These are phyloP conservation scores for Teunomyces barrocoloradensis DNA, from an alignment of 805 yeast genomes.

Conservation along the genomic window DNA sequence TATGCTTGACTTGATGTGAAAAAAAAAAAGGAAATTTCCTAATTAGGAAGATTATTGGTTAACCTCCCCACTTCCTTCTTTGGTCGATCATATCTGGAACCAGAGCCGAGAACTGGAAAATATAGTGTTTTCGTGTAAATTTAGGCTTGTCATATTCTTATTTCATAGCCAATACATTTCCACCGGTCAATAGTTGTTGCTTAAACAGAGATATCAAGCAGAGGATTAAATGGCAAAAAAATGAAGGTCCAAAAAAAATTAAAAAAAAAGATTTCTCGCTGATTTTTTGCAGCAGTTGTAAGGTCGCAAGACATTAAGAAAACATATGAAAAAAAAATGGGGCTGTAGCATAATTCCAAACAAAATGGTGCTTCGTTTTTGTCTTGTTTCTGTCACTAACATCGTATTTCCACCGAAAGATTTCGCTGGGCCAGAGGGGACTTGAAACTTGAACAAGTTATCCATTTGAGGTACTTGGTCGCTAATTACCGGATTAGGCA, in stretches of 20 bases:
- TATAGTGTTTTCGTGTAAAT: too few species aligned
- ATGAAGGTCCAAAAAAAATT: not conserved
- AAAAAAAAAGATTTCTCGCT: not conserved
- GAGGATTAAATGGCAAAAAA: not conserved
- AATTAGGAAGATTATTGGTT: constrained; percentile 2
- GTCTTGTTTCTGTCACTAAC: not conserved
- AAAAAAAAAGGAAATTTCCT: constrained; percentile 4
- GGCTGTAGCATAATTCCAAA: not conserved
- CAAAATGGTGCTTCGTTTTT: not conserved
- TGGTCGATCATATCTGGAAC: not conserved
- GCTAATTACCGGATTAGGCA: not conserved
- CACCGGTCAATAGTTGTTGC: too few species aligned
- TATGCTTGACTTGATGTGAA: not conserved
- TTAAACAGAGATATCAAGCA: not conserved
- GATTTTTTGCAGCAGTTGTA: not conserved
- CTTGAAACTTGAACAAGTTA: not conserved
- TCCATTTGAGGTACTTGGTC: not conserved
- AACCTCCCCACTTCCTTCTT: constrained; percentile 2
- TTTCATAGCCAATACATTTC: too few species aligned
- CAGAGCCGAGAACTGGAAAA: not conserved
- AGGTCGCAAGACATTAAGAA: not conserved
- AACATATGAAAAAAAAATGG: not conserved
- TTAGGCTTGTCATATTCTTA: too few species aligned
- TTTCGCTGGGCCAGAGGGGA: not conserved
- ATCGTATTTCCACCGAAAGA: not conserved